phyloP scores from a whole-genome alignment of 2,329 filamentous ascomycete species.

The Geoglossum cookeanum region DNA sequence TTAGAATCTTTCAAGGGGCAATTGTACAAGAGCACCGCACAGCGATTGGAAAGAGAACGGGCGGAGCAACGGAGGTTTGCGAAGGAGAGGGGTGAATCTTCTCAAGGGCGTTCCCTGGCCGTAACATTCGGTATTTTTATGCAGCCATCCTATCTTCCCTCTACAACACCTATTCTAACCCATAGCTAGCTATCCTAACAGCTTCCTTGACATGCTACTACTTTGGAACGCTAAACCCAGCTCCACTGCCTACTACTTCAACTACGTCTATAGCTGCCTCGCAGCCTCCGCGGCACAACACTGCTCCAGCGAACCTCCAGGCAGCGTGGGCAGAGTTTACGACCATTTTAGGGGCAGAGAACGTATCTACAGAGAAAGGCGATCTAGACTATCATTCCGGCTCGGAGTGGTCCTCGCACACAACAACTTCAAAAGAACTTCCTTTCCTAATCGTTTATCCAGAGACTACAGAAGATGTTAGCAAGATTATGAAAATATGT shows the following conservation, averaged over 20 bases:
- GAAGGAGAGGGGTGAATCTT: slow-evolving; percentile 22
- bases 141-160: slow-evolving; percentile 14
- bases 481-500: slow-evolving; percentile 48
- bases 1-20: slow-evolving; percentile 35
- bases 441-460: slow-evolving; percentile 45
- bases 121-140: slow-evolving; percentile 15
- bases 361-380: slow-evolving; percentile 36
- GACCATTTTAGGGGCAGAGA: slow-evolving; percentile 39
- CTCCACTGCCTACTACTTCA: slow-evolving; percentile 30
- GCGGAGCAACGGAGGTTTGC: slow-evolving; percentile 34
- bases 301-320: slow-evolving; percentile 36
- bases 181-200: slow-evolving; percentile 27
- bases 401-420: slow-evolving; percentile 42
- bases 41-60: slow-evolving; percentile 37
- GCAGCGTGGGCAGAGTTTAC: slow-evolving; percentile 46
- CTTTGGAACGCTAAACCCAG: slow-evolving; percentile 30
- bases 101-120: slow-evolving; percentile 21
- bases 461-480: slow-evolving; percentile 43
- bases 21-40: slow-evolving; percentile 40
- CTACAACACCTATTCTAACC: slow-evolving; percentile 7
- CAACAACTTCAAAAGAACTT: slow-evolving; percentile 22
- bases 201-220: slow-evolving; percentile 35
- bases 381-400: slow-evolving; percentile 39
- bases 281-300: slow-evolving; percentile 33
- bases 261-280: slow-evolving; percentile 33